Percentiles rank a stretch among this genome's conserved stretches.
phyloP scores from a whole-genome alignment of 495 filamentous ascomycete genomes.

The Penicillium nucicola region DNA sequence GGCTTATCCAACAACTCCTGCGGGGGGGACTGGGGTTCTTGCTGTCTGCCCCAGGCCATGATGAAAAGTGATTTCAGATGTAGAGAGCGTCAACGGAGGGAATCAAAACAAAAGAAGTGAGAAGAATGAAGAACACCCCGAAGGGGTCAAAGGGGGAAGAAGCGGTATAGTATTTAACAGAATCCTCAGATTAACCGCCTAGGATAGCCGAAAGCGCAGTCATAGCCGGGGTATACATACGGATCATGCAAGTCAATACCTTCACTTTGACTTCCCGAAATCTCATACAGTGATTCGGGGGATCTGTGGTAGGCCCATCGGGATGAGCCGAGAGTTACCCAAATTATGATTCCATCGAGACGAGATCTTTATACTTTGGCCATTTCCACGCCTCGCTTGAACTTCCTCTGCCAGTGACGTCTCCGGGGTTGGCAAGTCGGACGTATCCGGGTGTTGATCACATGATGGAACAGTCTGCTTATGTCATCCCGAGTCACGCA shows the following conservation, averaged over 20 bases:
- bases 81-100: not conserved
- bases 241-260: not conserved
- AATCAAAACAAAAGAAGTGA: not conserved
- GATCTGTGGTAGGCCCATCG: not conserved
- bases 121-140: not conserved
- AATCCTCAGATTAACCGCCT: constrained; percentile 4
- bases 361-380: too few species aligned
- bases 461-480: constrained; percentile 19
- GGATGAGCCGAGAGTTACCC: not conserved
- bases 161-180: not conserved
- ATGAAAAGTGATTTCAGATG: constrained; percentile 5
- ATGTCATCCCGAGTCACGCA: not conserved
- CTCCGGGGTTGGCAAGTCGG: constrained; percentile 4
- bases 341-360: too few species aligned
- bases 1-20: constrained; percentile 45
- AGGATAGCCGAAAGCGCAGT: constrained; percentile 7
- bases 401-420: constrained; percentile 1
- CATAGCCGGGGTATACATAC: constrained; percentile 16
- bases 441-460: constrained; percentile 28
- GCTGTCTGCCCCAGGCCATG: constrained; percentile 37
- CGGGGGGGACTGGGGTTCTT: constrained; percentile 18
- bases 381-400: not conserved
- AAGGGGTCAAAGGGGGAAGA: constrained; percentile 5
- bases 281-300: constrained; percentile 3
- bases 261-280: constrained; percentile 6